Evolutionary conservation across 129 eudicot species (phyloP).

Genomic region (Pittosporum tobira): DNA sequence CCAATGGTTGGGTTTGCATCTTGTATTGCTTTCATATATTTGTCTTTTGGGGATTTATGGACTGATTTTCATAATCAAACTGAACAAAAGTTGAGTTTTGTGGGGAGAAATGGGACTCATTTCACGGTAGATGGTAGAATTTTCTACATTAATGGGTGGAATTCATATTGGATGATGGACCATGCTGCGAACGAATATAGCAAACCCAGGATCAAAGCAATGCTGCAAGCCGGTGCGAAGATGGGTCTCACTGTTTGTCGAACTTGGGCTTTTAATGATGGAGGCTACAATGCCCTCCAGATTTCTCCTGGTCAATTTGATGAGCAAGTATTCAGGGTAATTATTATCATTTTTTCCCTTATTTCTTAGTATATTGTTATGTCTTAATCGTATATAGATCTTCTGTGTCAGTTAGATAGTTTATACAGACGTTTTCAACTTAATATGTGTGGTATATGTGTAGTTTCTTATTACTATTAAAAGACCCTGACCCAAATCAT

Average conservation of each 20-base stretch:
- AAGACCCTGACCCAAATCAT: no score
- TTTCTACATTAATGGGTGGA: slow-evolving; percentile 91
- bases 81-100: slow-evolving; percentile 53
- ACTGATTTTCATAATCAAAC: slow-evolving; percentile 23
- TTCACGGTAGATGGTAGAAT: slow-evolving; percentile 66
- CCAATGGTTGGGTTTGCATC: slow-evolving; percentile 79
- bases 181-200: slow-evolving; percentile 59
- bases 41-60: slow-evolving; percentile 83
- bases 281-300: slow-evolving; percentile 88
- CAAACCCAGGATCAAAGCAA: slow-evolving; percentile 46
- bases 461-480: no score
- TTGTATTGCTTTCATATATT: slow-evolving; percentile 50
- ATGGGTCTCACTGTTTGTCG: slow-evolving; percentile 97
- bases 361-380: not conserved
- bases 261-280: slow-evolving; percentile 99
- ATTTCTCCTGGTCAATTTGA: slow-evolving; percentile 80
- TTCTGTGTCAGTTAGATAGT: no score
- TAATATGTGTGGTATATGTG: no score
- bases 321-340: slow-evolving; percentile 76
- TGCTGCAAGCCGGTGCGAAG: slow-evolving; percentile 78
- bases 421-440: no score
- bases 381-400: not conserved
- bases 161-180: slow-evolving; percentile 97
- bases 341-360: no score
- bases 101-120: slow-evolving; percentile 84